Evolutionary conservation across 768 basidiomycete genomes (phyloP), one percentile per base, ranked within the genome.

Genomic region (Leccinum boreale): DNA sequence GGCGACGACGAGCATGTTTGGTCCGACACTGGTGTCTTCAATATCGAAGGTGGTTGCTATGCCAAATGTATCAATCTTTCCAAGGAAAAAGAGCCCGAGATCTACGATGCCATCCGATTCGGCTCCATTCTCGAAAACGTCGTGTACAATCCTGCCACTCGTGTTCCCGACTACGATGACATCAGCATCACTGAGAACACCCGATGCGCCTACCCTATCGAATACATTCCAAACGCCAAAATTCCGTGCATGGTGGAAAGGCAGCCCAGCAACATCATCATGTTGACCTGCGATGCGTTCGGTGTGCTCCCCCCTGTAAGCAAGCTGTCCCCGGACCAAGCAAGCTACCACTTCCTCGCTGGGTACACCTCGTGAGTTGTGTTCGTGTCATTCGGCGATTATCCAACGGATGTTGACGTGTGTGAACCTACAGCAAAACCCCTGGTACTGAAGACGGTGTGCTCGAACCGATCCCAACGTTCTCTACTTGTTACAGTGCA

Each of bases 1-100:
- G 97, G 97, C 65, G 97, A 99, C 72, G 97, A 99, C 73, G 97
- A 98, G 77, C 97, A 99, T 72, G 97, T 99, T 68, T 99, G 97
- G 97, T 94, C 93, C 15, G 97, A 99, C 75, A 88, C 81, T 17
- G 97, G 97, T 69, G 96, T 99, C 59, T 99, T 99, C 86, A 98
- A 98, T 82, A 99, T 99, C 69, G 97, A 99, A 70, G 97, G 97
- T 62, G 97, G 97, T 51, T 99, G 97, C 76, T 99, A 98, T 72
- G 97, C 97, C 75, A 98, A 99, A 78, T 89, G 86, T 74, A 90
- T 98, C 79, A 97, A 97, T 80, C 86, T 99, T 59, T 94, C 94
- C 44, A 85, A 86, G 23, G 92, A 97, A 77, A 98, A 98, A 81
- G 97, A 99, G 70, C 97, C 97, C 53, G 97, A 98, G 73, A 99